A percentile compares a stretch with the other conserved stretches of the same genome.
Conservation (phyloP, 257 asterid genomes). For the Petunia secreta region DNA sequence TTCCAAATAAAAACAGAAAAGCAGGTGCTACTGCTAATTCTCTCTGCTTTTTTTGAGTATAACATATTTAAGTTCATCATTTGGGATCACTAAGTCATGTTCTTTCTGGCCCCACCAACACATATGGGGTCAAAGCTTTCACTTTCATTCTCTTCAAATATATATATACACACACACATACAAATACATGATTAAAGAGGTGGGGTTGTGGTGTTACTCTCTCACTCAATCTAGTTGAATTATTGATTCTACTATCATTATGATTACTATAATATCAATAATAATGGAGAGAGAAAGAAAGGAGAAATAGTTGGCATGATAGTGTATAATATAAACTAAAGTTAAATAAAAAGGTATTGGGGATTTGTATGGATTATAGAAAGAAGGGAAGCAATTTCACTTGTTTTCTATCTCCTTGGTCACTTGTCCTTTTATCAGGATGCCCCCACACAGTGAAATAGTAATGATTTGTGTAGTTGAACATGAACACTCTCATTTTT, state of each 20-base stretch:
- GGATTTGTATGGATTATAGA: neutral
- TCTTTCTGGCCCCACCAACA: neutral
- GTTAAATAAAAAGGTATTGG: neutral
- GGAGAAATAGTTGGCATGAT: constrained; percentile 20
- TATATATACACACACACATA: neutral
- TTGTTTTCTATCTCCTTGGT: neutral
- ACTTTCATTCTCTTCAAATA: constrained; percentile 11
- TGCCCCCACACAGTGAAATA: neutral
- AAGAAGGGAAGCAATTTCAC: neutral
- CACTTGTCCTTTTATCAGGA: neutral
- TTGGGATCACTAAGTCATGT: constrained; percentile 21
- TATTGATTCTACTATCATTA: constrained; percentile 25
- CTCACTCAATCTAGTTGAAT: constrained; percentile 11
- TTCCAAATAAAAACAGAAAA: constrained; percentile 1
- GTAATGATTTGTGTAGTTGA: neutral
- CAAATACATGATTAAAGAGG: neutral
- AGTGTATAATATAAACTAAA: constrained; percentile 6
- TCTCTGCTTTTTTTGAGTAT: constrained; percentile 3
- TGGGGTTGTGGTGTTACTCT: constrained; percentile 2
- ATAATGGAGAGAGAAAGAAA: constrained; percentile 26
- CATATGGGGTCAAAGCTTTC: constrained; percentile 24
- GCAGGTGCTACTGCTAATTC: constrained; percentile 16
- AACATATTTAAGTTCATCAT: neutral
- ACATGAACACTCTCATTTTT: neutral
- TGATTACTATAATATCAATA: constrained; percentile 18